phyloP scores from a whole-genome alignment of 2,329 filamentous ascomycete genomes.

The Nemania abortiva region DNA sequence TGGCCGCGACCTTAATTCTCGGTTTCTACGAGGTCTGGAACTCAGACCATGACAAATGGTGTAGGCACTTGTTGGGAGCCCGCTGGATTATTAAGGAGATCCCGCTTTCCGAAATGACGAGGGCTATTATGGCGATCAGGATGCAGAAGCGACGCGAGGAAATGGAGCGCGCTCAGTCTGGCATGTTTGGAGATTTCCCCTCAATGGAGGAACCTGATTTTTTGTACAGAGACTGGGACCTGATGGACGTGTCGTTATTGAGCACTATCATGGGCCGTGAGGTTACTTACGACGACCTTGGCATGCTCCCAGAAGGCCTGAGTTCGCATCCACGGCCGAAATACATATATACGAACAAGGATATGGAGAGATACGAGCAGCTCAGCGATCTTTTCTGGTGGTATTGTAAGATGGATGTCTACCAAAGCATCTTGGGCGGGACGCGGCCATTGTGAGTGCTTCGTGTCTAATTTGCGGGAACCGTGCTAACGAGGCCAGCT shows the following conservation, averaged over 20 bases:
- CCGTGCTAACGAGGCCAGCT: conserved; percentile 60
- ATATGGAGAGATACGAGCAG: conserved; percentile 84
- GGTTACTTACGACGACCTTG: conserved; percentile 69
- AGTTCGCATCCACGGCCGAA: conserved; percentile 48
- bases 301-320: conserved; percentile 46
- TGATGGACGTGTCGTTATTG: conserved; percentile 55
- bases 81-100: conserved; percentile 86
- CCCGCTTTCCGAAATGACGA: conserved; percentile 79
- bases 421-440: conserved; percentile 89
- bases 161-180: conserved; percentile 44
- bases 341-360: conserved; percentile 63
- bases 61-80: conserved; percentile 87
- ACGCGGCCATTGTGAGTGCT: conserved; percentile 82
- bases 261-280: conserved; percentile 62
- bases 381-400: conserved; percentile 94
- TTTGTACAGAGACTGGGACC: conserved; percentile 52
- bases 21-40: conserved; percentile 96
- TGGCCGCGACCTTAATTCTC: conserved; percentile 88
- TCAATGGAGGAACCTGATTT: conserved; percentile 44
- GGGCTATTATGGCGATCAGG: conserved; percentile 75
- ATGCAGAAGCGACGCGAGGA: conserved; percentile 51
- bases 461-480: conserved; percentile 13
- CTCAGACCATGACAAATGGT: conserved; percentile 96
- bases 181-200: conserved; percentile 42
- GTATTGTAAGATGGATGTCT: conserved; percentile 94